A percentile compares a stretch with the other conserved stretches of the same genome.
Conservation (phyloP, 2,329 filamentous ascomycete genomes). For the Pseudogymnoascus sp. region DNA sequence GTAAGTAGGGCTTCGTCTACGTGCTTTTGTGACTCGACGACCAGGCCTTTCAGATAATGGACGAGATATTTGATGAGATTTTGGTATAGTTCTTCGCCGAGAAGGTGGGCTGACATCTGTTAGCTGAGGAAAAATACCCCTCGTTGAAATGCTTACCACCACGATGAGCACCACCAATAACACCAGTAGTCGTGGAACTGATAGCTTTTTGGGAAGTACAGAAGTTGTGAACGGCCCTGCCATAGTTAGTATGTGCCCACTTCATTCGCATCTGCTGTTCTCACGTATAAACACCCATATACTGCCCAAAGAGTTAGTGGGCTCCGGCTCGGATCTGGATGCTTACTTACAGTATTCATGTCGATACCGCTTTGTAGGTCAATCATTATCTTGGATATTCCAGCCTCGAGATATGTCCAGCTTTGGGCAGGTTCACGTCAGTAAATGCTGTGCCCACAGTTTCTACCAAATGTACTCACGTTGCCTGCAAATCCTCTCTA, state of each 20-base stretch:
- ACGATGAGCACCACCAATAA: conserved; percentile 52
- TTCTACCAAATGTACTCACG: conserved; percentile 41
- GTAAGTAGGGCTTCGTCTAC: conserved; percentile 81
- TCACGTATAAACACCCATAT: conserved; percentile 95
- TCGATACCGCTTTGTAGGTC: conserved; percentile 88
- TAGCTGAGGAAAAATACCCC: conserved; percentile 15
- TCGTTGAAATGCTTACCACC: conserved; percentile 50
- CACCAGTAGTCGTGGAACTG: conserved; percentile 41
- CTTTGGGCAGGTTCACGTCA: conserved; percentile 36
- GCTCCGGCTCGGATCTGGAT: background rate
- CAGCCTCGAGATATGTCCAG: conserved; percentile 83
- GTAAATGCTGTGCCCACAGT: background rate
- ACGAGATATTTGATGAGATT: conserved; percentile 82
- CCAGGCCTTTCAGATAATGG: conserved; percentile 63
- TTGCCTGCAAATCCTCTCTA: conserved; percentile 55
- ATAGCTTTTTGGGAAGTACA: conserved; percentile 96
- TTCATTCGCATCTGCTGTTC: conserved; percentile 19
- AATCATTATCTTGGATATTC: conserved; percentile 89
- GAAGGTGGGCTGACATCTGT: conserved; percentile 65
- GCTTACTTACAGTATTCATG: conserved; percentile 67
- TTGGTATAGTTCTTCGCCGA: conserved; percentile 93
- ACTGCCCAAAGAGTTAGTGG: conserved; percentile 39
- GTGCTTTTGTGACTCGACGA: conserved; percentile 67
- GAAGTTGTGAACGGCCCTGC: conserved; percentile 91
- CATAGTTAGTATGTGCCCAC: background rate